Evolutionary conservation across 805 yeast species (phyloP), one percentile per base, ranked within the genome.

Genomic region (Scheffersomyces lignosus): DNA sequence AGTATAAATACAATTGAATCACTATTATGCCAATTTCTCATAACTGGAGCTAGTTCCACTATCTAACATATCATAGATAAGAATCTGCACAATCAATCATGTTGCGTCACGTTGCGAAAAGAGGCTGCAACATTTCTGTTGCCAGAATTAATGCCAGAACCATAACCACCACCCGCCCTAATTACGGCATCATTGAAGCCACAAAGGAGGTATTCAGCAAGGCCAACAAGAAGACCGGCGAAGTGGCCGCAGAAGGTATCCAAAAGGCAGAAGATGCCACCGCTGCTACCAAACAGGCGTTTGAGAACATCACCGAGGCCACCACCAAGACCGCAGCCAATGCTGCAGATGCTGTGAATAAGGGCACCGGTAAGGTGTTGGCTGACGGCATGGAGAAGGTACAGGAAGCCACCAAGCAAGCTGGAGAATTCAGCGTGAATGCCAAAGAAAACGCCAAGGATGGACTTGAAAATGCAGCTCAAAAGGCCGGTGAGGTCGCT

Each of bases 261-360:
- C 70, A 68, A 25, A 60, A 55, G 28, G 67, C 70, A 15, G 70
- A 55, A 32, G n/a, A n/a, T n/a, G n/a, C n/a, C n/a, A n/a, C n/a
- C n/a, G n/a, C n/a, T n/a, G n/a, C n/a, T n/a, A n/a, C n/a, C n/a
- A n/a, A n/a, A n/a, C n/a, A n/a, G n/a, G n/a, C n/a, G n/a, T n/a
- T n/a, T n/a, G n/a, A n/a, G n/a, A 30, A 45, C 13, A 45, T 33
- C 22, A 40, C 52, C 12, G n/a, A n/a, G n/a, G 54, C 55, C 1
- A 37, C 46, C 54, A 45, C 43, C 56, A 53, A 46, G 3, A 42
- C 40, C 18, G 46, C 49, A 3, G 37, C 38, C 29, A 51, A 61
- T 6, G 62, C 64, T 3, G 54, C 57, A 7, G 38, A 50, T 3
- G 50, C 37, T 27, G 56, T 49, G 14, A 64, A 63, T 46, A 53